Conservation (phyloP, 1,284 basidiomycete genomes). For the Puccinia hordei region DNA sequence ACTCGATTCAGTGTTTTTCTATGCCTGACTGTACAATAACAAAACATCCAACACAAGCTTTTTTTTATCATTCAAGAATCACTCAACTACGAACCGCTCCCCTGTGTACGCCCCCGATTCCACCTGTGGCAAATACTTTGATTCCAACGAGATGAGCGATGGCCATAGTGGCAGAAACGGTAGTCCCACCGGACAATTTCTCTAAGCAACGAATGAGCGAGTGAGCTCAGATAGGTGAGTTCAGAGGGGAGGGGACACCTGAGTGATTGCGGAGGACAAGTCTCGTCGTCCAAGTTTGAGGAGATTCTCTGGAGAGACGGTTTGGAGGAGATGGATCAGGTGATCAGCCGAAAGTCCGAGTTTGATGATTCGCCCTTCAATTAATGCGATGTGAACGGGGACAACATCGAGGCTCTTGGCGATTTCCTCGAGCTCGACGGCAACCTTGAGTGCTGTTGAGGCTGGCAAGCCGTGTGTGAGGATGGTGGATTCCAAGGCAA, state of each 20-base stretch:
- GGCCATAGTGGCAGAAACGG: slow-evolving; percentile 59
- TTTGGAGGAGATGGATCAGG: slow-evolving; percentile 69
- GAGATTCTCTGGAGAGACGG: slow-evolving; percentile 63
- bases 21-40: neutral
- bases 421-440: slow-evolving; percentile 70
- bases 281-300: slow-evolving; percentile 86
- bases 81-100: slow-evolving; percentile 76
- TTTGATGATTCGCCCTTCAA: slow-evolving; percentile 80
- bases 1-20: neutral
- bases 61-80: too few species aligned
- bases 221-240: neutral
- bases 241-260: neutral
- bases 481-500: slow-evolving; percentile 73
- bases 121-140: slow-evolving; percentile 60
- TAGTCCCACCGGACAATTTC: slow-evolving; percentile 54
- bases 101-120: slow-evolving; percentile 83
- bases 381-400: slow-evolving; percentile 87
- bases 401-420: slow-evolving; percentile 75
- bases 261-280: slow-evolving; percentile 70
- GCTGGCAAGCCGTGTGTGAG: slow-evolving; percentile 73
- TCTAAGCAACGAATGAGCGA: neutral
- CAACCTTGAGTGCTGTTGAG: slow-evolving; percentile 66
- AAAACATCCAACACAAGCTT: neutral
- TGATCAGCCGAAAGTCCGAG: slow-evolving; percentile 74
- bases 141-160: slow-evolving; percentile 58